Evolutionary conservation across 768 basidiomycete species (phyloP).

Genomic region (Lactifluus subvellereus): DNA sequence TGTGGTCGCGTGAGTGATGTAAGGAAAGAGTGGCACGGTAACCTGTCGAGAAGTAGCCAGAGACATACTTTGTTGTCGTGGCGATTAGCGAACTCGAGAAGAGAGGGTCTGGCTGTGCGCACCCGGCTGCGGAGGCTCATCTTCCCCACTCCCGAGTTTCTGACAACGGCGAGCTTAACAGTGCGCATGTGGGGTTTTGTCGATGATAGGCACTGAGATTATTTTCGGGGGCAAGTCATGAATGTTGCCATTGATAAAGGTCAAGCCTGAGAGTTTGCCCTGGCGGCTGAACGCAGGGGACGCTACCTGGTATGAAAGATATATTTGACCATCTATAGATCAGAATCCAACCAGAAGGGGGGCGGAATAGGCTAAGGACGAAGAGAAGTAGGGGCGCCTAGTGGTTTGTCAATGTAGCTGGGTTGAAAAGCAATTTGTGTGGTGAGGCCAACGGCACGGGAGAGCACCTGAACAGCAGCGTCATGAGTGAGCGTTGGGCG

Average conservation of each 20-base stretch:
- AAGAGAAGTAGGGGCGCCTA: constrained; percentile 37
- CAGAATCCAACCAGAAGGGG: background rate
- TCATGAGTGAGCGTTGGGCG: constrained; percentile 54
- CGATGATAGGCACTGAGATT: background rate
- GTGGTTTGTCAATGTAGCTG: constrained; percentile 73
- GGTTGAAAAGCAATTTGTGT: constrained; percentile 59
- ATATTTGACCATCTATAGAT: constrained; percentile 52
- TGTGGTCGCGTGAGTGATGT: constrained; percentile 28
- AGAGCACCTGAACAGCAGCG: constrained; percentile 52
- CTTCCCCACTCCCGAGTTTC: constrained; percentile 81
- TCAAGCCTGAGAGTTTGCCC: background rate
- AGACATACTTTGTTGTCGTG: constrained; percentile 54
- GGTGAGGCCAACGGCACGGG: constrained; percentile 53
- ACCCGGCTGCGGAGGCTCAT: constrained; percentile 73
- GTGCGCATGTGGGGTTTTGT: constrained; percentile 49
- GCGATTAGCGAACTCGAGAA: background rate
- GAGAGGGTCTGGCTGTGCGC: constrained; percentile 25
- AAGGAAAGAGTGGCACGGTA: constrained; percentile 58
- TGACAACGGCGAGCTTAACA: constrained; percentile 77
- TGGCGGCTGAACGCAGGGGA: background rate
- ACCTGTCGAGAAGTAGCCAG: constrained; percentile 64
- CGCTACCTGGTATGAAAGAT: no score
- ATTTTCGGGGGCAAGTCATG: background rate
- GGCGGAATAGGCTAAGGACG: background rate
- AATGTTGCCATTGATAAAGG: background rate